These are phyloP conservation scores for Dacryopinax spathularia DNA, from an alignment of 768 basidiomycete genomes.

Conservation along the genomic window DNA sequence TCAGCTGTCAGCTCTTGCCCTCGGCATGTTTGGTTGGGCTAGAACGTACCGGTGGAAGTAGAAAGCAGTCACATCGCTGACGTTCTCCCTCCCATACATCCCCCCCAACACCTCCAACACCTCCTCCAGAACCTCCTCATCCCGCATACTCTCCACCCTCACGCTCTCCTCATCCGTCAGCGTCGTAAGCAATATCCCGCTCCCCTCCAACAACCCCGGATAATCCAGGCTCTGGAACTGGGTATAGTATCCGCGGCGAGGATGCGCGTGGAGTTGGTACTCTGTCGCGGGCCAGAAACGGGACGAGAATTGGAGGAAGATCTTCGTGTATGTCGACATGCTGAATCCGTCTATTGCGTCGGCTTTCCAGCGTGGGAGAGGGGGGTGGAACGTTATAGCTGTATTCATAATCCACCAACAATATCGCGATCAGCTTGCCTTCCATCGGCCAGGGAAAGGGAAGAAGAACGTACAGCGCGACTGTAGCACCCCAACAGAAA, in stretches of 20 bases:
- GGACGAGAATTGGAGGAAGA: constrained; percentile 47
- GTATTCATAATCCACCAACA: constrained; percentile 25
- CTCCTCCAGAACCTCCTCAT: constrained; percentile 36
- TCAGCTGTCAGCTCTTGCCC: background rate
- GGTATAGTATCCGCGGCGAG: background rate
- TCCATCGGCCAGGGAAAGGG: no score
- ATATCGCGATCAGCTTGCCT: background rate
- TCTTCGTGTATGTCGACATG: constrained; percentile 56
- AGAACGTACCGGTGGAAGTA: constrained; percentile 27
- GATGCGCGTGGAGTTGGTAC: constrained; percentile 7
- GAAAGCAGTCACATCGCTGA: constrained; percentile 39
- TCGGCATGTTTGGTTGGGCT: background rate
- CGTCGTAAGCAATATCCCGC: background rate
- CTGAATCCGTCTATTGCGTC: constrained; percentile 49
- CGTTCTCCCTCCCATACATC: constrained; percentile 43
- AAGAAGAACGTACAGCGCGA: background rate
- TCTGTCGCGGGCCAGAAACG: constrained; percentile 43
- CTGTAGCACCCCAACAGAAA: constrained; percentile 57
- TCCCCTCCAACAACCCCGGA: background rate
- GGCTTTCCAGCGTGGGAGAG: constrained; percentile 43
- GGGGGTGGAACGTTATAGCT: constrained; percentile 43
- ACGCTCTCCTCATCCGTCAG: constrained; percentile 39
- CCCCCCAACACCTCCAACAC: constrained; percentile 40
- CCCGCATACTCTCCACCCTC: constrained; percentile 41
- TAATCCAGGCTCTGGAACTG: background rate